Evolutionary conservation across 192 early-diverging fungal species (phyloP).

Genomic region (Coemansia sp.): DNA sequence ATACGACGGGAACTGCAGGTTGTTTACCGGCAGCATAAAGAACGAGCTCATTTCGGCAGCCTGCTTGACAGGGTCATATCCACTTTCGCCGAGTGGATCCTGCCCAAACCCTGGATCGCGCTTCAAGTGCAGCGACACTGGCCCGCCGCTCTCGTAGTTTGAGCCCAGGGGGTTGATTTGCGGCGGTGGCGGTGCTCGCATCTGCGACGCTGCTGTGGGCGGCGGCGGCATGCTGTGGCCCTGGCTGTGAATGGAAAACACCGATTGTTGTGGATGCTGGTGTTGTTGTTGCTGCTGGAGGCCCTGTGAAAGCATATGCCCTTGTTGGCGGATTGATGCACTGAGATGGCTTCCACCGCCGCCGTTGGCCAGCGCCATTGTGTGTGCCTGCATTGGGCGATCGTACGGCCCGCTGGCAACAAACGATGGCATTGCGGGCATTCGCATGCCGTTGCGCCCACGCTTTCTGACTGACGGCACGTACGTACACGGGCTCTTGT

Average conservation of each 20-base stretch:
- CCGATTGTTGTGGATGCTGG: constrained; percentile 5
- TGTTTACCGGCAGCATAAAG: constrained; percentile 44
- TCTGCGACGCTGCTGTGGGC: neutral
- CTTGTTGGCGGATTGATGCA: constrained; percentile 14
- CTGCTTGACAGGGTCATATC: constrained; percentile 49
- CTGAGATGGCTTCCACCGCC: constrained; percentile 8
- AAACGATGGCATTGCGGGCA: constrained; percentile 26
- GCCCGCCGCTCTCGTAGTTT: constrained; percentile 27
- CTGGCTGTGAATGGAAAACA: constrained; percentile 1
- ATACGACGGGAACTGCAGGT: constrained; percentile 25
- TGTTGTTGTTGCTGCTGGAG: constrained; percentile 11
- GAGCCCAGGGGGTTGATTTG: constrained; percentile 46
- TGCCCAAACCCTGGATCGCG: constrained; percentile 51
- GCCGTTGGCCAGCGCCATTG: constrained; percentile 12
- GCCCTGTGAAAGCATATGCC: constrained; percentile 11
- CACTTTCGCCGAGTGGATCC: constrained; percentile 27
- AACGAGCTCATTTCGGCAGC: constrained; percentile 45
- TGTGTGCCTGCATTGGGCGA: constrained; percentile 23
- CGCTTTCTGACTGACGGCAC: constrained; percentile 44
- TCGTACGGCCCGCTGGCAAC: constrained; percentile 23
- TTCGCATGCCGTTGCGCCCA: constrained; percentile 38
- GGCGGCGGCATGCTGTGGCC: constrained; percentile 12
- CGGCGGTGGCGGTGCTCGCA: constrained; percentile 14
- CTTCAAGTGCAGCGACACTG: constrained; percentile 48
- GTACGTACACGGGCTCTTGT: constrained; percentile 42